These are phyloP conservation scores for Aureobasidium namibiae DNA, from an alignment of 2,329 filamentous ascomycete species.

Conservation along the genomic window DNA sequence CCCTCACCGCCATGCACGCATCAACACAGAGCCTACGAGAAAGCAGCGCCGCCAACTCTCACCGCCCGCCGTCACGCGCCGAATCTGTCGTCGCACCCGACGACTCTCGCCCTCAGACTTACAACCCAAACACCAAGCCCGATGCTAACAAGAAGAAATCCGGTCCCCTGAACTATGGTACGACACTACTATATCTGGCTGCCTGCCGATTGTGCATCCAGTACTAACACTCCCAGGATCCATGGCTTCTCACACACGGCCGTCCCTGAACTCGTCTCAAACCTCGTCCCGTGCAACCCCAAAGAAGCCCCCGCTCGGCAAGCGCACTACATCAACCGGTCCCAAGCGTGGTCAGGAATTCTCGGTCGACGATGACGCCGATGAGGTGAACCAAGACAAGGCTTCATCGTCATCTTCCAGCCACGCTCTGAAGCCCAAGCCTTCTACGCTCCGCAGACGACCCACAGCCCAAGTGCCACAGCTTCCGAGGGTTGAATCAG, in stretches of 20 bases:
- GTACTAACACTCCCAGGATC: background rate
- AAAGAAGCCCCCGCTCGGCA: slow-evolving; percentile 68
- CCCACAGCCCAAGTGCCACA: slow-evolving; percentile 37
- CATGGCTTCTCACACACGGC: slow-evolving; percentile 2
- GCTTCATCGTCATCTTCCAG: slow-evolving; percentile 17
- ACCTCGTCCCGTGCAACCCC: slow-evolving; percentile 25
- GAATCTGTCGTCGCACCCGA: slow-evolving; percentile 1
- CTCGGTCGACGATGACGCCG: slow-evolving; percentile 79
- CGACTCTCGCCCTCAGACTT: background rate
- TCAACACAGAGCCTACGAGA: slow-evolving; percentile 2
- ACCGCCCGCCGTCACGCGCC: slow-evolving; percentile 3
- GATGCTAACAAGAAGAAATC: background rate
- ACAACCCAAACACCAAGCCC: background rate
- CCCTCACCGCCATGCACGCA: background rate
- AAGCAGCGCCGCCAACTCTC: background rate
- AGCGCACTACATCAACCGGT: slow-evolving; percentile 64
- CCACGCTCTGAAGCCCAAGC: slow-evolving; percentile 37
- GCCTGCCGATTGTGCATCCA: background rate
- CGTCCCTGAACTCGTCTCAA: background rate
- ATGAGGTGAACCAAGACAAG: slow-evolving; percentile 68
- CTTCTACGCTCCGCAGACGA: slow-evolving; percentile 44
- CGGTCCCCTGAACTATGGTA: background rate
- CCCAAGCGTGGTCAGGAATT: slow-evolving; percentile 80
- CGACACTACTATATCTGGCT: background rate
- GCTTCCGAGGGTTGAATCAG: slow-evolving; percentile 42